Evolutionary conservation across 495 filamentous ascomycete species (phyloP), one percentile per base, ranked within the genome.

Genomic region (Amphirosellinia nigrospora): DNA sequence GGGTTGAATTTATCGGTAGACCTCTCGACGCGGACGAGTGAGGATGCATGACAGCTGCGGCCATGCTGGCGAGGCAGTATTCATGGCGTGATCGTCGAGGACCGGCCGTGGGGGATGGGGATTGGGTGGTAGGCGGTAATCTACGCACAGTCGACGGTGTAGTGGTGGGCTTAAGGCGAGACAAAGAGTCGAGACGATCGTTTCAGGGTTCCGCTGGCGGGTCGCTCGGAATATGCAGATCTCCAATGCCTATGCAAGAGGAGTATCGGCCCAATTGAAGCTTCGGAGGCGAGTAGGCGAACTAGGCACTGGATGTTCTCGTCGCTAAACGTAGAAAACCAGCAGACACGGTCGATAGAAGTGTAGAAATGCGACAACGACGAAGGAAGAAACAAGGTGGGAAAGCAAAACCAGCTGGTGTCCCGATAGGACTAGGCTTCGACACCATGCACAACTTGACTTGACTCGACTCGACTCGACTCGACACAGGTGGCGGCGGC

Each of bases 1-100:
- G 79, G 38, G 79, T 75, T 69, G 82, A 74, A 62, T 80, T 82
- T 43, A 80, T 79, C 68, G 81, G 80, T 59, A 82, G 58, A 30
- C 79, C 79, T 73, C 83, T 73, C 55, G 76, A 72, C 11, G 67
- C 53, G 26, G 68, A 70, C 32, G 75, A 64, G 68, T 73, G 74
- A 71, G 70, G 74, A 64, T 71, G 69, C 60, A 76, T 66, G 32
- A 74, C 53, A 32, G 74, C 70, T 38, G 76, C 69, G 28, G 72
- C 76, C 76, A 76, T 76, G 55, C 76, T 70, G 50, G 72, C 52
- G 75, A 62, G 56, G 74, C 74, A 30, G 75, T 70, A 56, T 76
- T 69, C 76, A 78, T 78, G 66, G 62, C 43, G 68, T 52, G 66
- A 56, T 53, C 21, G 64, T 28, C 41, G 30, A 52, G 43, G 43